phyloP scores from a whole-genome alignment of 148 eudicot genomes.

The Hydrangea macrophylla region DNA sequence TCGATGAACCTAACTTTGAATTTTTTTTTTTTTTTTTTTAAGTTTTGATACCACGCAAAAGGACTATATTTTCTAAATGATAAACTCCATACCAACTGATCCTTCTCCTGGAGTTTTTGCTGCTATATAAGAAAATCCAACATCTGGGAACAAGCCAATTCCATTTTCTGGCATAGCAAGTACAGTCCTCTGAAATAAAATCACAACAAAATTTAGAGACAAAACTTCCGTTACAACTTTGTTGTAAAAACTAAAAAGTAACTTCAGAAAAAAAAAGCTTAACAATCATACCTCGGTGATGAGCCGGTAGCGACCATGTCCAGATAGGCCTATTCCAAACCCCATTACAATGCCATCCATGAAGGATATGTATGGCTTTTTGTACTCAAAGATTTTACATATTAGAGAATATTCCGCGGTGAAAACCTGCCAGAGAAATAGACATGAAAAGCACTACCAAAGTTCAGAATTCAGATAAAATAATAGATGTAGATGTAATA shows the following conservation, averaged over 20 bases:
- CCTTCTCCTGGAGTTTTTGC: constrained; percentile 93
- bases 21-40: no score
- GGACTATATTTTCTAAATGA: constrained; percentile 4
- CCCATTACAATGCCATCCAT: constrained; percentile 99
- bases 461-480: constrained; percentile 9
- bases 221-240: neutral
- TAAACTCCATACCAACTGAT: constrained; percentile 64
- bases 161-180: constrained; percentile 99
- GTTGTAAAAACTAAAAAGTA: neutral
- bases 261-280: neutral
- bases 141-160: constrained; percentile 97
- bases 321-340: constrained; percentile 94
- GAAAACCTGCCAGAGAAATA: constrained; percentile 55
- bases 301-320: constrained; percentile 87
- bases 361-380: constrained; percentile 85
- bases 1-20: neutral
- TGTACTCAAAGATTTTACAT: constrained; percentile 80
- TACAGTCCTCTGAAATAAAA: constrained; percentile 63
- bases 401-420: constrained; percentile 88
- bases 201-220: constrained; percentile 6
- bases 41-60: neutral
- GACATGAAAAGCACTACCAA: constrained; percentile 12
- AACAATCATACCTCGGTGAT: constrained; percentile 75
- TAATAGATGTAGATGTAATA: neutral
- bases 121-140: constrained; percentile 91